Evolutionary conservation across 1,139 yeast genomes (phyloP).

Genomic region (Sugiyamaella japonica): DNA sequence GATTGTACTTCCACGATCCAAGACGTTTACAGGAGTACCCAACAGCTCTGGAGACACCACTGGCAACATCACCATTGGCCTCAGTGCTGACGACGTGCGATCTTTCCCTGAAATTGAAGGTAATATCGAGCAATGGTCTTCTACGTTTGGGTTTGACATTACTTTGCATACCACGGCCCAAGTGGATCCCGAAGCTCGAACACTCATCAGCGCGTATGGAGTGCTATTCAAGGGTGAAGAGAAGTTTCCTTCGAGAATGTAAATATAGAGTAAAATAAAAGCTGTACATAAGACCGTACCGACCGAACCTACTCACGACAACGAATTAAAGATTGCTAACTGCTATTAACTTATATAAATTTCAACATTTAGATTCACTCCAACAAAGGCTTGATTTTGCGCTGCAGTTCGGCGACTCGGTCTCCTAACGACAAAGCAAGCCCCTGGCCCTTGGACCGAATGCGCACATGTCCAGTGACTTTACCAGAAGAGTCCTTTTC

Average conservation of each 20-base stretch:
- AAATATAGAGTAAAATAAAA: conserved; percentile 11
- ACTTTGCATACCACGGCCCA: conserved; percentile 88
- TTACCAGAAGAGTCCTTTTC: conserved; percentile 74
- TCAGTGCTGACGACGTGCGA: conserved; percentile 72
- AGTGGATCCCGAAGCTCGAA: conserved; percentile 89
- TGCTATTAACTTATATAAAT: not conserved
- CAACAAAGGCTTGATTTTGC: conserved; percentile 23
- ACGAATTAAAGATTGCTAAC: too few relatives aligned
- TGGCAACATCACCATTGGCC: conserved; percentile 86
- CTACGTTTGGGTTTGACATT: conserved; percentile 80
- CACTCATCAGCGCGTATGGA: conserved; percentile 78
- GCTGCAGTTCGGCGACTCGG: conserved; percentile 61
- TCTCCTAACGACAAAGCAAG: conserved; percentile 94
- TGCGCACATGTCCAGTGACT: conserved; percentile 92
- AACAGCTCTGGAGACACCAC: conserved; percentile 76
- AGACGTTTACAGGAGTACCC: conserved; percentile 80
- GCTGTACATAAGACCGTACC: conserved; percentile 15
- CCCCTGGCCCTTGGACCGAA: conserved; percentile 97
- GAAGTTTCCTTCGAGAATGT: conserved; percentile 41
- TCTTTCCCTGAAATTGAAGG: conserved; percentile 92
- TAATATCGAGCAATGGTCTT: conserved; percentile 88
- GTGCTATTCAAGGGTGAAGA: conserved; percentile 69
- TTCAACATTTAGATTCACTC: conserved; percentile 4
- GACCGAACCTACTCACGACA: too few relatives aligned
- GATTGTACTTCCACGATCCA: conserved; percentile 87